A percentile compares a stretch with the other conserved stretches of the same genome.
phyloP scores from a whole-genome alignment of 2,329 filamentous ascomycete species.

The Lomentospora prolificans region DNA sequence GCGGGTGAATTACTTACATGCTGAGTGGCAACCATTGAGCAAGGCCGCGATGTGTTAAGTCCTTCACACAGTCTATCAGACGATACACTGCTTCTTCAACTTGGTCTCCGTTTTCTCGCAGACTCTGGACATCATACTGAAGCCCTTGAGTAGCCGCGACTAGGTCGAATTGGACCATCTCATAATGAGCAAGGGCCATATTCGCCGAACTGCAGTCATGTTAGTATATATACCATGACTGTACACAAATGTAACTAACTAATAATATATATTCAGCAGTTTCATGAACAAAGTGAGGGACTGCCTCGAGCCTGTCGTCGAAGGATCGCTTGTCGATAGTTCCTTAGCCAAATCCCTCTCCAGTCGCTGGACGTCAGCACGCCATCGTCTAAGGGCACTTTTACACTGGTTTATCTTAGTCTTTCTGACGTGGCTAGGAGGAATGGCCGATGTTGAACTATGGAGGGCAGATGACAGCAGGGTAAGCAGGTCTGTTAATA shows the following conservation, averaged over 20 bases:
- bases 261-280: not conserved
- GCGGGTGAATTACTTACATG: not conserved
- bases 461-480: not conserved
- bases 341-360: not conserved
- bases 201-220: not conserved
- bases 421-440: not conserved
- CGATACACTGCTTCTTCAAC: not conserved
- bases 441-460: not conserved
- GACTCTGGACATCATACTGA: not conserved
- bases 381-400: not conserved
- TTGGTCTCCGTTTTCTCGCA: not conserved
- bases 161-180: not conserved
- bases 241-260: not conserved
- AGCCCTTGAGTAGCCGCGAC: not conserved
- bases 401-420: not conserved
- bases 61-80: not conserved
- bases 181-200: not conserved
- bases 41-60: not conserved
- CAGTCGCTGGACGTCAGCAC: not conserved
- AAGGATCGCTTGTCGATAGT: not conserved
- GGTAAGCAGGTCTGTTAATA: conserved; percentile 28
- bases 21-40: not conserved
- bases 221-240: not conserved
- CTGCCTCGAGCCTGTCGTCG: not conserved
- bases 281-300: not conserved